phyloP scores from a whole-genome alignment of 306 rosid species.

The Trifolium pratense region DNA sequence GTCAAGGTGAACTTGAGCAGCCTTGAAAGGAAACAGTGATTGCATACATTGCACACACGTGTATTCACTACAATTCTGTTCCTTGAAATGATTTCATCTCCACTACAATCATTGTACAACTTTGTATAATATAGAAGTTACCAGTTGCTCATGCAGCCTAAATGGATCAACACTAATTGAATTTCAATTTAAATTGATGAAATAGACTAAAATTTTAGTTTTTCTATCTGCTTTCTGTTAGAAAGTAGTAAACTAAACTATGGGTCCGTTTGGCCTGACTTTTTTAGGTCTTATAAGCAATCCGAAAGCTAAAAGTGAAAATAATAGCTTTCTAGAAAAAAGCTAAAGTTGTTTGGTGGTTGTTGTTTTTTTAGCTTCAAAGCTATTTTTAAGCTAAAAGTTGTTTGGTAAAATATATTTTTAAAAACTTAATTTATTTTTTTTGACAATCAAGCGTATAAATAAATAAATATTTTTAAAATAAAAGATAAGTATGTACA shows the following conservation, averaged over 20 bases:
- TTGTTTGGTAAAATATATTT: too few relatives aligned
- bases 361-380: too few relatives aligned
- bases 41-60: neutral
- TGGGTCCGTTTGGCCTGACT: too few relatives aligned
- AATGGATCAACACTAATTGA: constrained; percentile 7
- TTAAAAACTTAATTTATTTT: too few relatives aligned
- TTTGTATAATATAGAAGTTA: constrained; percentile 9
- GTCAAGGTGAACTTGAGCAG: constrained; percentile 40
- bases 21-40: constrained; percentile 36
- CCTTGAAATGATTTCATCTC: constrained; percentile 14
- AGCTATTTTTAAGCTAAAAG: too few relatives aligned
- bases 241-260: neutral
- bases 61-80: constrained; percentile 34
- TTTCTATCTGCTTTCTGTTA: neutral
- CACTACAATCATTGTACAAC: constrained; percentile 9
- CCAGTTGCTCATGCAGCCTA: constrained; percentile 14
- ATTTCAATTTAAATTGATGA: constrained; percentile 13
- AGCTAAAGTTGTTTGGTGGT: too few relatives aligned
- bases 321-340: too few relatives aligned
- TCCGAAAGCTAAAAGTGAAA: too few relatives aligned
- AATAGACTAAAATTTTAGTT: neutral
- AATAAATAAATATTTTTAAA: too few relatives aligned
- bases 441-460: too few relatives aligned
- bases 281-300: too few relatives aligned
- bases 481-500: too few relatives aligned